Evolutionary conservation across 2,329 filamentous ascomycete genomes (phyloP).

Genomic region (Sporothrix humicola): DNA sequence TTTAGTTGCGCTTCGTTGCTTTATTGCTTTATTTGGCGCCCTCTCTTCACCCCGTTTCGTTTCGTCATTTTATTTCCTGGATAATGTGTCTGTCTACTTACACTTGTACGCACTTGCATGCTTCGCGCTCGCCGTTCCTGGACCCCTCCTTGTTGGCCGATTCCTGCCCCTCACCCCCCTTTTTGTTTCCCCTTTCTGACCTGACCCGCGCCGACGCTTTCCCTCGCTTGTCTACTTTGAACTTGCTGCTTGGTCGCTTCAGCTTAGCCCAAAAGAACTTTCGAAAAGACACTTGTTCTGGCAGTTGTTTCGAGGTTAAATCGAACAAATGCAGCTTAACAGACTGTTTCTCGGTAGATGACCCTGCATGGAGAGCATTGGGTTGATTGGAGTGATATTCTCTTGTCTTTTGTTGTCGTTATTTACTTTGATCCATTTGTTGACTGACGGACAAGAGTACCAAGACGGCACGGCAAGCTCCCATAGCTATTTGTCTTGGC

Average conservation of each 20-base stretch:
- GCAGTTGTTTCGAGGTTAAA: neutral
- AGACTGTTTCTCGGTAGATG: neutral
- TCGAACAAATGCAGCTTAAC: neutral
- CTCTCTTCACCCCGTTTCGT: slow-evolving; percentile 18
- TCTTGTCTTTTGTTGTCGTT: neutral
- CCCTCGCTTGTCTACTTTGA: neutral
- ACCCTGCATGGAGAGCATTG: slow-evolving; percentile 13
- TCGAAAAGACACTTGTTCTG: neutral
- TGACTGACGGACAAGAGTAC: neutral
- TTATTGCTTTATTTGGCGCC: slow-evolving; percentile 25
- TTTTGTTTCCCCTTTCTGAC: neutral
- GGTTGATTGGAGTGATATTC: too few relatives aligned
- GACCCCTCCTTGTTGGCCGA: neutral
- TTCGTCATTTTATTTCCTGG: slow-evolving; percentile 8
- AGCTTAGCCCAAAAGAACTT: neutral
- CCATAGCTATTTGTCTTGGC: slow-evolving; percentile 23
- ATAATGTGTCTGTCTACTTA: neutral
- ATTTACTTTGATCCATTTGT: neutral
- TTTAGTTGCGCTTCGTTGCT: neutral
- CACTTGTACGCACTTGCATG: neutral
- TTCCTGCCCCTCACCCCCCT: slow-evolving; percentile 13
- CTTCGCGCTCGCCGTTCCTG: neutral
- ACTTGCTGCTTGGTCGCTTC: neutral
- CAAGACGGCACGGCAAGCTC: slow-evolving; percentile 25
- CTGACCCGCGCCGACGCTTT: neutral